Base-by-base conservation (phyloP, 257 asterid genomes). In the Lantana camara region DNA sequence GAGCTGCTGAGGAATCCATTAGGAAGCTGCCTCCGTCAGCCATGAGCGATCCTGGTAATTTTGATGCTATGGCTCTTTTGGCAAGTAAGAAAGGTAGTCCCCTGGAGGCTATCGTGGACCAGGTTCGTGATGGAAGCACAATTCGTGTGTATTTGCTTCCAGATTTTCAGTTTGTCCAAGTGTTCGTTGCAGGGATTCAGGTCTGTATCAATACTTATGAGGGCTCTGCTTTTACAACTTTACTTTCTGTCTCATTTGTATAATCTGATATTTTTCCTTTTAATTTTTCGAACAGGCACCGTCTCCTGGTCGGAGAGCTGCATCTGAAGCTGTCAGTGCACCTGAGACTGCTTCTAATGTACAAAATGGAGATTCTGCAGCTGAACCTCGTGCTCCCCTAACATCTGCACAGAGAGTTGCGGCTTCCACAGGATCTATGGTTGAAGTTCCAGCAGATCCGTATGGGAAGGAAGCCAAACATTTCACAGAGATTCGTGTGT, bases 381-480 rank as follows among this genome's bases (percentile, higher is more conserved):
- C 75, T 60, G 90, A 86, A 71, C 21, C 80, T 17, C 87, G 68
- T 71, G 92, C 82, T 49, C 90, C 95, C 19, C 75, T 86, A 38
- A 90, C 99, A 60, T 82, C 99, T 58, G 99, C 97, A 29, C 97
- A 88, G 79, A 86, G 93, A 71, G 70, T 94, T 51, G 92, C 96
- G 57, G 83, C 93, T 60, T 74, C 91, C 22, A 73, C 95, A 24
- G 81, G 77, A 51, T 57, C 91, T 44, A 61, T 69, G 57, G 76
- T 68, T 68, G 99, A 90, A 74, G 95, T 77, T 74, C 77, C 89
- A 17, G 85, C 93, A 41, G 99, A 94, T 71, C 88, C 95, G 35
- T 94, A 73, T 67, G 99, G 95, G 41, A 94, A 80, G 75, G 99
- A 94, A 77, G 97, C 99, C 61, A 94, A 90, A 72, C 99, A 90